A percentile compares a stretch with the other conserved stretches of the same genome.
These are phyloP conservation scores for Limtongia smithiae DNA, from an alignment of 805 yeast genomes.

Conservation along the genomic window DNA sequence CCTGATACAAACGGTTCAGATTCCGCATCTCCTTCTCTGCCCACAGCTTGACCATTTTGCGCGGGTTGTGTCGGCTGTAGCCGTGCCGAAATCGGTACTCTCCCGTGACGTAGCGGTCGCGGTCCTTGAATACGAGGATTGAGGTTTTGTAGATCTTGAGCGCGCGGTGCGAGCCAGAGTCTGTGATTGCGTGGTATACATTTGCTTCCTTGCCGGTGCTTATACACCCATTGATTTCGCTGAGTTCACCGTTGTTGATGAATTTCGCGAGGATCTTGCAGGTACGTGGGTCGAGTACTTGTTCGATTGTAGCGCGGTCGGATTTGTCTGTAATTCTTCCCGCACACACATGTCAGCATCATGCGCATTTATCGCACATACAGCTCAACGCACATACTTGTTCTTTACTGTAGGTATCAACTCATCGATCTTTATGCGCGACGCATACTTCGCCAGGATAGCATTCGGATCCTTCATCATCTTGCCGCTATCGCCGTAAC, in stretches of 20 bases:
- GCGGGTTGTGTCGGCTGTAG: conserved; percentile 79
- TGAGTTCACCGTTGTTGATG: conserved; percentile 76
- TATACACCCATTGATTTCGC: conserved; percentile 87
- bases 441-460: conserved; percentile 26
- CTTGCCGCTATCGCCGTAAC: conserved; percentile 5
- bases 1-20: conserved; percentile 69
- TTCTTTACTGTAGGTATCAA: conserved; percentile 21
- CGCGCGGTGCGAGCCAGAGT: conserved; percentile 56
- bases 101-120: conserved; percentile 94
- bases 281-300: conserved; percentile 93
- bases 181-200: conserved; percentile 72
- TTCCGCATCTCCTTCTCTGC: conserved; percentile 97
- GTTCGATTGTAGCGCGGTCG: conserved; percentile 94
- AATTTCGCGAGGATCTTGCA: conserved; percentile 75
- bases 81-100: conserved; percentile 90
- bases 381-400: conserved; percentile 7
- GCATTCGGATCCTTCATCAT: conserved; percentile 22
- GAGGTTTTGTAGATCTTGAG: conserved; percentile 95
- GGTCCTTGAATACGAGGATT: conserved; percentile 90
- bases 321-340: conserved; percentile 62
- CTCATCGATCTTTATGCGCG: conserved; percentile 28
- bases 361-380: too few relatives aligned
- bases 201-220: conserved; percentile 99
- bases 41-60: conserved; percentile 98
- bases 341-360: too few relatives aligned